Conservation (phyloP, 1,139 yeast genomes). For the Hyphopichia pseudoburtonii region DNA sequence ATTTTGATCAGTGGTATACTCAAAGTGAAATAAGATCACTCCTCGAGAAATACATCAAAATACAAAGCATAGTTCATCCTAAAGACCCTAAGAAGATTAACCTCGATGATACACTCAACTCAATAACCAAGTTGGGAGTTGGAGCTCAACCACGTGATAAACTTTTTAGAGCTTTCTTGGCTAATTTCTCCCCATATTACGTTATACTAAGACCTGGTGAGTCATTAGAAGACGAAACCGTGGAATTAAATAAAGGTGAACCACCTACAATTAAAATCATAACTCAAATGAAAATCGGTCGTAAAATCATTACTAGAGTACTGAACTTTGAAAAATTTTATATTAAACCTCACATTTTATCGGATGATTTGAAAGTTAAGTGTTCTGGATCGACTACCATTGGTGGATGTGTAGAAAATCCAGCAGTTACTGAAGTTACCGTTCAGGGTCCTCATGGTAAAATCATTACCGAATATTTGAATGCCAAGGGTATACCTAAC, state of each 20-base stretch:
- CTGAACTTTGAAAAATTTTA: constrained; percentile 67
- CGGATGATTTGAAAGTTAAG: constrained; percentile 67
- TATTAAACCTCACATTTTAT: constrained; percentile 62
- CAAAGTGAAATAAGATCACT: constrained; percentile 52
- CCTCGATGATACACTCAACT: constrained; percentile 48
- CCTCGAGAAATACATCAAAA: constrained; percentile 56
- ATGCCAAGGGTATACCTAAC: constrained; percentile 64
- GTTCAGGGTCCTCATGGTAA: constrained; percentile 91
- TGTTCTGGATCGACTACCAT: constrained; percentile 91
- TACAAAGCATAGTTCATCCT: constrained; percentile 45
- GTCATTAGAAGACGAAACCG: constrained; percentile 31
- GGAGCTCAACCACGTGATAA: constrained; percentile 49
- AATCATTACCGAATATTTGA: constrained; percentile 56
- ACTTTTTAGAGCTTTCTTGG: constrained; percentile 48
- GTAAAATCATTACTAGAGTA: constrained; percentile 76
- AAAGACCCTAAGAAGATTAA: constrained; percentile 50
- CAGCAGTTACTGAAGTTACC: constrained; percentile 63
- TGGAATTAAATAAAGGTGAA: constrained; percentile 52
- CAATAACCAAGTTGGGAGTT: constrained; percentile 23
- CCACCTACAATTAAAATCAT: constrained; percentile 67
- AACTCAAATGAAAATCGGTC: constrained; percentile 78
- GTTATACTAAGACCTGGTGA: constrained; percentile 52
- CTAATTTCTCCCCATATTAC: constrained; percentile 58
- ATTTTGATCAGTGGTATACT: constrained; percentile 45
- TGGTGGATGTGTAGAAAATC: constrained; percentile 52